These are phyloP conservation scores for Cercospora brassicicola DNA, from an alignment of 2,329 filamentous ascomycete genomes.

Conservation along the genomic window DNA sequence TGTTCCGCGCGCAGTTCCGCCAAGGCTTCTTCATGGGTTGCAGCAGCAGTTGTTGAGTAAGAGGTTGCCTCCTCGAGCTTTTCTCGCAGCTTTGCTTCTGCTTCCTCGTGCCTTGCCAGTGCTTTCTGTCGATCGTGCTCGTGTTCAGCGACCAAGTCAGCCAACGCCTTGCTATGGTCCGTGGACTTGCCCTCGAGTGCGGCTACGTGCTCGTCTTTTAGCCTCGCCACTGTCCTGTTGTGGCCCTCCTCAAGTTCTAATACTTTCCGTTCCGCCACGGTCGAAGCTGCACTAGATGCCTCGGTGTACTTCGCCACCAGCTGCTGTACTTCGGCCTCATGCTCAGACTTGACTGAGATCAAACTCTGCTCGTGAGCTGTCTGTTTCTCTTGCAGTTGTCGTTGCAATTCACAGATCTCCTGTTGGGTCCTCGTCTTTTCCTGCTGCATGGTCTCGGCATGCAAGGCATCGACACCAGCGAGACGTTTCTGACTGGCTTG, in stretches of 20 bases:
- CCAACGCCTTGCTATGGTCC: constrained; percentile 1
- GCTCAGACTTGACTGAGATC: neutral
- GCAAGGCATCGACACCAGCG: neutral
- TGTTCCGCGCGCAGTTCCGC: constrained; percentile 4
- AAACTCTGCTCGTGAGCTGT: constrained; percentile 6
- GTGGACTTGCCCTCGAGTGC: constrained; percentile 10
- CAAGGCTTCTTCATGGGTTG: neutral
- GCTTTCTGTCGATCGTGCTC: neutral
- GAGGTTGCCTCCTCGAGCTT: neutral
- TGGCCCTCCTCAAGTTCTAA: neutral
- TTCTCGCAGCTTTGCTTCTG: neutral
- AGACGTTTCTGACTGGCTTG: neutral
- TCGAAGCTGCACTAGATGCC: neutral
- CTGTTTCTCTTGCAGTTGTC: constrained; percentile 12
- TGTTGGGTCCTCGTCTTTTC: neutral
- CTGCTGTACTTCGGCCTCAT: constrained; percentile 8
- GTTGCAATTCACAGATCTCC: constrained; percentile 1
- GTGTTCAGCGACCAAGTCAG: neutral
- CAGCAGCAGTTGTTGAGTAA: neutral
- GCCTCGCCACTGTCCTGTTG: constrained; percentile 13
- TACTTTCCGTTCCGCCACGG: neutral
- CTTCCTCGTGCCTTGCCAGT: neutral
- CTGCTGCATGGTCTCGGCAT: neutral
- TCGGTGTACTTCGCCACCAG: neutral
- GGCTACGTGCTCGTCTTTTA: constrained; percentile 23